Evolutionary conservation across 2,329 filamentous ascomycete species (phyloP), one percentile per base, ranked within the genome.

Genomic region (Arachnomyces sp.): DNA sequence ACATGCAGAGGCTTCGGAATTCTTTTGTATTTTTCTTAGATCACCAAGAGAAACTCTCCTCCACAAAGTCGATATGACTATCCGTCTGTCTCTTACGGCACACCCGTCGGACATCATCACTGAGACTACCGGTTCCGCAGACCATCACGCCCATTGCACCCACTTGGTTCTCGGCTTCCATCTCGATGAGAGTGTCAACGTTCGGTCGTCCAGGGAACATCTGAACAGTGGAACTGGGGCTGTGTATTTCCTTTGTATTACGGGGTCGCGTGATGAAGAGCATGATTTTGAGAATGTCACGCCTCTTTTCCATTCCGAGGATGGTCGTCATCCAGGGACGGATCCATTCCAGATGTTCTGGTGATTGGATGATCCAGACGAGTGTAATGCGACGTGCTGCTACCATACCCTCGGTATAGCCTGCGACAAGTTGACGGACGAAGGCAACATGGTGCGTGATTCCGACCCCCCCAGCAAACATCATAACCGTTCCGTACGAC

Each of bases 381-480:
- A 96, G 78, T 1, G 83, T 86, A 34, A 96, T 68, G 31, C 82
- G 80, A 38, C 88, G 82, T 3, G 86, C 87, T 3, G 90, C 88
- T 29, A 88, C 80, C 1, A 80, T 88, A 44, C 79, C 77, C 1
- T 77, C 69, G 39, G 78, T 77, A 61, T 76, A 83, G 3, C 83
- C 83, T 39, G 79, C 67, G 43, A 90, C 74, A 3, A 90, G 70
- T 38, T 92, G 82, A 40, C 80, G 82, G 7, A 95, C 75, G 61
- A 93, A 94, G 28, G 88, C 86, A 21, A 96, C 78, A 60, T 94
- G 88, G 61, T 96, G 90, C 1, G 90, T 95, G 65, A 98, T 96
- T 46, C 92, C 92, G 4, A 92, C 88, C 42, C 90, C 86, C 42
- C 88, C 89, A 9, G 90, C 89, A 57, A 95, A 88, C 42, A 98